Evolutionary conservation across 768 basidiomycete species (phyloP).

Genomic region (Sarcomyxa edulis): DNA sequence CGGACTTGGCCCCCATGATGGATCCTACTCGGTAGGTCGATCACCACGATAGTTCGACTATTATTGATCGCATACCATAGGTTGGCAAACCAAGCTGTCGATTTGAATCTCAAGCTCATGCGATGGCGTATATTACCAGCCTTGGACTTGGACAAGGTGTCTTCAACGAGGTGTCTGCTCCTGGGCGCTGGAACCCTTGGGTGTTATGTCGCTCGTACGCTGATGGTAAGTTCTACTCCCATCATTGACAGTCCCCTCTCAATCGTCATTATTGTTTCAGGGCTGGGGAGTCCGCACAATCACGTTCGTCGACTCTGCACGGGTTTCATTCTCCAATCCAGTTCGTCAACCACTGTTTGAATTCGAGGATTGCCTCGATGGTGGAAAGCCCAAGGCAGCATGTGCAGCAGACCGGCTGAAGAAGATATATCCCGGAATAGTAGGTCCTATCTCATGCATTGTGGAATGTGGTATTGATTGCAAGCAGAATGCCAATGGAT

Average conservation of each 20-base stretch:
- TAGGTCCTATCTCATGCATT: conserved; percentile 32
- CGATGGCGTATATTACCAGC: conserved; percentile 92
- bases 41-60: not conserved
- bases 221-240: conserved; percentile 62
- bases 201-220: conserved; percentile 87
- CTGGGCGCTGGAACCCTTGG: conserved; percentile 96
- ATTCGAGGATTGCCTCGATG: conserved; percentile 88
- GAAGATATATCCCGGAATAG: conserved; percentile 91
- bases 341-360: conserved; percentile 96
- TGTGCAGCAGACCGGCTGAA: conserved; percentile 82
- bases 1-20: conserved; percentile 95
- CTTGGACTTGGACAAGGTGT: conserved; percentile 85
- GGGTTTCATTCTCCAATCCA: conserved; percentile 95
- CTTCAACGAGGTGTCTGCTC: conserved; percentile 72
- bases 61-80: conserved; percentile 29
- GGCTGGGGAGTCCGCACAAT: conserved; percentile 96
- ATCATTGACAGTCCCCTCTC: not conserved
- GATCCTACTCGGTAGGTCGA: conserved; percentile 67
- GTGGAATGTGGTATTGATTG: not conserved
- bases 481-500: conserved; percentile 71
- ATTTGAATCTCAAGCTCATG: conserved; percentile 96
- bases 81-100: conserved; percentile 95
- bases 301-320: conserved; percentile 86
- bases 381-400: conserved; percentile 91
- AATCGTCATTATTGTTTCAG: conserved; percentile 30